Percentiles rank a stretch among this genome's conserved stretches.
Evolutionary conservation across 2,329 filamentous ascomycete species (phyloP).

Genomic region (Ophiocordyceps robertsii): DNA sequence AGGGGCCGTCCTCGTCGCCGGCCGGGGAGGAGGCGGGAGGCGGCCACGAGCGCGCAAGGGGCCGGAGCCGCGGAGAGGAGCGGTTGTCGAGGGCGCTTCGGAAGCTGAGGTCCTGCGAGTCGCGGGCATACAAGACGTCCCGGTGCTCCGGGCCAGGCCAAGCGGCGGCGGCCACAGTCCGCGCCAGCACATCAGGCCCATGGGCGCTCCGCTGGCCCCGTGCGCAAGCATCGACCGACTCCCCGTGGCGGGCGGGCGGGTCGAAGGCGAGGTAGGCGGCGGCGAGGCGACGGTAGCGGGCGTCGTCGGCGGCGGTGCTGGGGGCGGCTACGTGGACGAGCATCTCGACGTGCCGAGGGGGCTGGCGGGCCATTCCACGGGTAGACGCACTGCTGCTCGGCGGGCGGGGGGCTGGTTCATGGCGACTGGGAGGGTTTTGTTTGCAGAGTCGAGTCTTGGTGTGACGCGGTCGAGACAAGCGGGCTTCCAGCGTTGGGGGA

Average conservation of each 20-base stretch:
- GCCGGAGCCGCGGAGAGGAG: conserved; percentile 16
- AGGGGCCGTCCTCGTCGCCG: too few relatives aligned
- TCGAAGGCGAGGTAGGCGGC: conserved; percentile 36
- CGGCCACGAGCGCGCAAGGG: neutral
- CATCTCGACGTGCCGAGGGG: conserved; percentile 30
- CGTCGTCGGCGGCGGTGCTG: conserved; percentile 32
- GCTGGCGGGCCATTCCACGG: conserved; percentile 11
- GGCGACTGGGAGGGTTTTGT: neutral
- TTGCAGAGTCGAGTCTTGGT: too few relatives aligned
- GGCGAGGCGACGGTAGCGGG: conserved; percentile 33
- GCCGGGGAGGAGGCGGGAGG: neutral
- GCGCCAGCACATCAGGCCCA: too few relatives aligned
- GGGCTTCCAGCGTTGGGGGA: too few relatives aligned
- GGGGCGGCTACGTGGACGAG: conserved; percentile 42
- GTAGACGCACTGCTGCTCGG: neutral
- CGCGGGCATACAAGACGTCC: conserved; percentile 10
- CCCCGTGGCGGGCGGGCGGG: conserved; percentile 10
- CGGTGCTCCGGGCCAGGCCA: conserved; percentile 1
- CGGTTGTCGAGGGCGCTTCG: conserved; percentile 30
- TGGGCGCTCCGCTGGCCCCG: conserved; percentile 1
- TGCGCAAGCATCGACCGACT: neutral
- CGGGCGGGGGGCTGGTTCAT: neutral
- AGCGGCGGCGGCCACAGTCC: neutral
- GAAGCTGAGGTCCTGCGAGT: conserved; percentile 30
- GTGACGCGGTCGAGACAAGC: too few relatives aligned